Percentiles rank a stretch among this genome's conserved stretches.
Conservation (phyloP, 1,139 yeast genomes). For the Yamadazyma sp. region DNA sequence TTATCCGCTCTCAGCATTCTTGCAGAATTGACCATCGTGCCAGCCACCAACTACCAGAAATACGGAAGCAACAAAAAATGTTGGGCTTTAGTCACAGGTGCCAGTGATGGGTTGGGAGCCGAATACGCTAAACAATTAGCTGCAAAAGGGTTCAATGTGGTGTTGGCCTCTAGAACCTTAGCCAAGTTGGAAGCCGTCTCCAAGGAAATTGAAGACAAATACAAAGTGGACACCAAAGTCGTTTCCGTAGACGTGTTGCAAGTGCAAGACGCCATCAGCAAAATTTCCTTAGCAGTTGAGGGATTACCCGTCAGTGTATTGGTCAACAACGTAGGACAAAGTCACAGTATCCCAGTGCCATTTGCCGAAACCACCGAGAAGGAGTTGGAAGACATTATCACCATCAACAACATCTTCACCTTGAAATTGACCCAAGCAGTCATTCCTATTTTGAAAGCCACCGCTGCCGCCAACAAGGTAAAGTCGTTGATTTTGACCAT, state of each 20-base stretch:
- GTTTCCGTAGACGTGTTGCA: conserved; percentile 83
- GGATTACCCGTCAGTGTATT: conserved; percentile 67
- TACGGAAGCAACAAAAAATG: conserved; percentile 66
- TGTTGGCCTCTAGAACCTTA: conserved; percentile 81
- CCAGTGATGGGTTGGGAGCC: conserved; percentile 97
- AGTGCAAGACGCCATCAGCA: conserved; percentile 51
- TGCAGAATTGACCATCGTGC: conserved; percentile 31
- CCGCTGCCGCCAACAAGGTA: conserved; percentile 40
- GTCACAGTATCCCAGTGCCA: conserved; percentile 94
- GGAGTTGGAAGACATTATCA: conserved; percentile 77
- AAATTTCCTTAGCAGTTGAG: conserved; percentile 24
- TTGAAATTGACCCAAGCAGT: conserved; percentile 77
- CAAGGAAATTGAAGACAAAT: conserved; percentile 59
- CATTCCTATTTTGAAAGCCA: conserved; percentile 63
- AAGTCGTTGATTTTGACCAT: conserved; percentile 83
- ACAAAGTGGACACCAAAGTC: conserved; percentile 61
- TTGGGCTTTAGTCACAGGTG: conserved; percentile 96
- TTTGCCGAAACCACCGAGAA: conserved; percentile 73
- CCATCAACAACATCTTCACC: conserved; percentile 84
- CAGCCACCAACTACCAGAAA: conserved; percentile 59
- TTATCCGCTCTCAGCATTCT: conserved; percentile 6
- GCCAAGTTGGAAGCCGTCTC: conserved; percentile 71
- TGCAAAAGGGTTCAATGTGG: conserved; percentile 74
- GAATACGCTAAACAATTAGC: conserved; percentile 89
- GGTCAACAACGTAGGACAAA: conserved; percentile 91